Percentiles rank a stretch among this genome's conserved stretches.
Conservation (phyloP, 768 basidiomycete genomes). For the Rhodocollybia butyracea region DNA sequence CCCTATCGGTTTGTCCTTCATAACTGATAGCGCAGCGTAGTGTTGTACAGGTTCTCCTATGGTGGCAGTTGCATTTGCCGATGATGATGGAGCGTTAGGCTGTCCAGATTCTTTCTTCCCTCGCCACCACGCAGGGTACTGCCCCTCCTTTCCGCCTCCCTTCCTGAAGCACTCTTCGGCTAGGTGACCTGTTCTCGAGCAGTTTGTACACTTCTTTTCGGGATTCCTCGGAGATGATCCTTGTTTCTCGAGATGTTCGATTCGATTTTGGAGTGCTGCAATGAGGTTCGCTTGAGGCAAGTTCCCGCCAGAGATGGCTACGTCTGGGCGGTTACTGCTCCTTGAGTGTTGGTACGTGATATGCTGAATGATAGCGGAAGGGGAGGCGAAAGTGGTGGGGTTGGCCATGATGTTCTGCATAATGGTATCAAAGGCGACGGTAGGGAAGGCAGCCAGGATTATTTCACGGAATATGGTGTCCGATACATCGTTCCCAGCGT, state of each 20-base stretch:
- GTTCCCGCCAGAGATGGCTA: no score
- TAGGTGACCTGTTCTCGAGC: slow-evolving; percentile 12
- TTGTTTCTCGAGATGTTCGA: background rate
- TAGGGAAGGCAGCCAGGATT: background rate
- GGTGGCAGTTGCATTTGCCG: background rate
- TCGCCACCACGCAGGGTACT: slow-evolving; percentile 12
- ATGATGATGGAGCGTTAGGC: background rate
- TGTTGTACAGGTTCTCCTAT: background rate
- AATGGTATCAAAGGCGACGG: background rate
- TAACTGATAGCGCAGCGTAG: background rate
- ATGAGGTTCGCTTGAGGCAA: background rate
- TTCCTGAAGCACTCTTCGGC: slow-evolving; percentile 20
- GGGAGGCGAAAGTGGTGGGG: background rate
- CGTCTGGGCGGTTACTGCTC: background rate
- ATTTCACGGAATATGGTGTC: background rate
- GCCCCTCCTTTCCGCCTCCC: slow-evolving; percentile 7
- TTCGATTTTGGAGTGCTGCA: background rate
- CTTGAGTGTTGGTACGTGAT: background rate
- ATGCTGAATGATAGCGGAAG: background rate
- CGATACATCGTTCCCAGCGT: background rate
- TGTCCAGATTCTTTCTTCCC: background rate
- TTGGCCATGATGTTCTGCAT: background rate
- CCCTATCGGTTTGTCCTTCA: background rate
- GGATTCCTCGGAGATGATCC: background rate
- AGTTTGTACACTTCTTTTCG: slow-evolving; percentile 15